phyloP scores from a whole-genome alignment of 1,284 basidiomycete genomes.

The Bondarzewia mesenterica region DNA sequence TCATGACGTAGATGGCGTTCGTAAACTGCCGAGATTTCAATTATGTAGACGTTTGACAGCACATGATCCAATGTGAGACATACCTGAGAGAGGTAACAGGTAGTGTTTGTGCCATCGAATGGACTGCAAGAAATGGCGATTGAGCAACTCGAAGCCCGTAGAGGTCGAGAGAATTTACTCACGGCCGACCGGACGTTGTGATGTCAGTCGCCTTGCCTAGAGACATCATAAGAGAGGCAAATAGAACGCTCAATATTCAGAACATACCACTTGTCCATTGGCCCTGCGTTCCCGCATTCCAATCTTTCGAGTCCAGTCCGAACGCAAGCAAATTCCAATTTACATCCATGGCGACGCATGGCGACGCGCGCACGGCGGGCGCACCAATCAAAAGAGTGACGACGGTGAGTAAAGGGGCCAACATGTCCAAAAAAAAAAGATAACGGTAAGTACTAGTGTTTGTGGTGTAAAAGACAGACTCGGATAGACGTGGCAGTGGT shows the following conservation, averaged over 20 bases:
- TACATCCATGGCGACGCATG: constrained; percentile 64
- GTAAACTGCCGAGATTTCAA: constrained; percentile 40
- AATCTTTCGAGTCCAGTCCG: constrained; percentile 69
- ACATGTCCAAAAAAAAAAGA: constrained; percentile 22
- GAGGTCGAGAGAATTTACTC: constrained; percentile 29
- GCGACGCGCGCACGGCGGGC: constrained; percentile 33
- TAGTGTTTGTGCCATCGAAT: constrained; percentile 57
- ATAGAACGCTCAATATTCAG: too few relatives aligned
- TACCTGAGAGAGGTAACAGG: constrained; percentile 67
- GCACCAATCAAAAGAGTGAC: constrained; percentile 48
- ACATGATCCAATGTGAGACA: constrained; percentile 5
- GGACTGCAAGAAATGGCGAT: constrained; percentile 40
- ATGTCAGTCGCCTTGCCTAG: constrained; percentile 55
- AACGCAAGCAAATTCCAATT: constrained; percentile 68
- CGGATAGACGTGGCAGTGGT: background rate
- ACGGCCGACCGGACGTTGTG: constrained; percentile 62
- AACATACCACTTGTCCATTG: constrained; percentile 53
- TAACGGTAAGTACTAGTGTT: background rate
- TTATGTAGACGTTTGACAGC: constrained; percentile 1
- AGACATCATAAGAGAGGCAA: too few relatives aligned
- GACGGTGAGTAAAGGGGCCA: constrained; percentile 32
- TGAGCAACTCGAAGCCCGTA: too few relatives aligned
- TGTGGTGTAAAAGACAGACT: background rate
- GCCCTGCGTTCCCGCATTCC: constrained; percentile 56
- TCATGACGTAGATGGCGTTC: constrained; percentile 75